These are phyloP conservation scores for Calonectria ilicicola DNA, from an alignment of 2,329 filamentous ascomycete genomes.

Conservation along the genomic window DNA sequence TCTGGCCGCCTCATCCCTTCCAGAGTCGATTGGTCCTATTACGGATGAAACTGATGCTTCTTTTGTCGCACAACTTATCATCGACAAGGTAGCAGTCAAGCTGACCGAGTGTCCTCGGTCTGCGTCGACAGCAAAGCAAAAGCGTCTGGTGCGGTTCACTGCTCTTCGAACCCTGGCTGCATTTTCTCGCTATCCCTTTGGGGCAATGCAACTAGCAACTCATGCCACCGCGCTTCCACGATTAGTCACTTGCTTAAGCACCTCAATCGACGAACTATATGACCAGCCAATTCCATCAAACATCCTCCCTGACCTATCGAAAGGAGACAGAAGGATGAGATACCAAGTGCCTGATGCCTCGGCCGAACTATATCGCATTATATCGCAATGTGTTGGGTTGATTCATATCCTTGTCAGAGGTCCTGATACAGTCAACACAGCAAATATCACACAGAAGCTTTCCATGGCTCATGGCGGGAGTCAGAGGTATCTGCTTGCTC, in stretches of 20 bases:
- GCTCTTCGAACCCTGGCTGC: slow-evolving; percentile 67
- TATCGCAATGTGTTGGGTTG: slow-evolving; percentile 61
- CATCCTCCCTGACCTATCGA: slow-evolving; percentile 47
- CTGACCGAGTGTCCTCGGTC: slow-evolving; percentile 67
- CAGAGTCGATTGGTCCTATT: slow-evolving; percentile 76
- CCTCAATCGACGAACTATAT: slow-evolving; percentile 81
- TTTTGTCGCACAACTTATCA: slow-evolving; percentile 60
- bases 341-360: slow-evolving; percentile 32
- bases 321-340: slow-evolving; percentile 7
- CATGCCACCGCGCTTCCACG: slow-evolving; percentile 80
- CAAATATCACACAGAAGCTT: slow-evolving; percentile 79
- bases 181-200: slow-evolving; percentile 73
- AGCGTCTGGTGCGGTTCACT: slow-evolving; percentile 58
- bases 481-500: slow-evolving; percentile 84
- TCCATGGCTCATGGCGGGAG: slow-evolving; percentile 76
- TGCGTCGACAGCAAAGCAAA: slow-evolving; percentile 51
- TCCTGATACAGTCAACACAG: slow-evolving; percentile 56
- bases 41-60: slow-evolving; percentile 55
- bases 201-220: slow-evolving; percentile 72
- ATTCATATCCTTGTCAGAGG: slow-evolving; percentile 66
- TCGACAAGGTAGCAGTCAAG: slow-evolving; percentile 73
- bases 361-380: slow-evolving; percentile 56
- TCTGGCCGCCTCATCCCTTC: slow-evolving; percentile 74
- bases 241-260: slow-evolving; percentile 73
- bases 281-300: slow-evolving; percentile 61